Evolutionary conservation across 2,329 filamentous ascomycete species (phyloP).

Genomic region (Sarocladium strictum): DNA sequence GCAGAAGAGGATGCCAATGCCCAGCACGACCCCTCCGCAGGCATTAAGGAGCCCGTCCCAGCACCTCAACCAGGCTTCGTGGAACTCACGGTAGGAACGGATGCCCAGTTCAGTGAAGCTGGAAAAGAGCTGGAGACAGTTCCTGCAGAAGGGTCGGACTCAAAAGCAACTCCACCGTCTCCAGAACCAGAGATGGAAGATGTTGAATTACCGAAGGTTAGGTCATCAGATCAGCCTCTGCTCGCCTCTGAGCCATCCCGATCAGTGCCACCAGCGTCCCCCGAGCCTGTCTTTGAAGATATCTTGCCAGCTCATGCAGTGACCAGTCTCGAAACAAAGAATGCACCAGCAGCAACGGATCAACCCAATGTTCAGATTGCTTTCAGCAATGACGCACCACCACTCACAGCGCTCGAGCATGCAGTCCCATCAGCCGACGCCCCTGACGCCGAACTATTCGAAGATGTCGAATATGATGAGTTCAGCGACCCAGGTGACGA

Average conservation of each 20-base stretch:
- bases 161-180: conserved; percentile 8
- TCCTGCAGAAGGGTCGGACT: background rate
- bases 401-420: conserved; percentile 9
- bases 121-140: background rate
- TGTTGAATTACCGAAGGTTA: conserved; percentile 17
- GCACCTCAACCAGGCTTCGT: background rate
- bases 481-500: conserved; percentile 89
- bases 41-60: background rate
- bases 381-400: conserved; percentile 28
- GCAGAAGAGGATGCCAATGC: background rate
- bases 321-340: background rate
- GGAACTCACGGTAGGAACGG: background rate
- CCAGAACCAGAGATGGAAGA: conserved; percentile 31
- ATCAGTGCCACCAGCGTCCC: conserved; percentile 19
- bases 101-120: background rate
- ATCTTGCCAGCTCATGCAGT: conserved; percentile 19
- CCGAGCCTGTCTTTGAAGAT: conserved; percentile 31
- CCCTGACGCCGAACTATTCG: conserved; percentile 25
- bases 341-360: background rate
- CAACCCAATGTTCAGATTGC: conserved; percentile 12
- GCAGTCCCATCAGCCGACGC: conserved; percentile 11
- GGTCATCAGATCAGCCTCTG: background rate
- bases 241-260: background rate
- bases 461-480: conserved; percentile 62
- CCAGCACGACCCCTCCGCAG: background rate